Percentiles rank a stretch among this genome's conserved stretches.
Evolutionary conservation across 2,329 filamentous ascomycete genomes (phyloP).

Genomic region (Gremmenia infestans): DNA sequence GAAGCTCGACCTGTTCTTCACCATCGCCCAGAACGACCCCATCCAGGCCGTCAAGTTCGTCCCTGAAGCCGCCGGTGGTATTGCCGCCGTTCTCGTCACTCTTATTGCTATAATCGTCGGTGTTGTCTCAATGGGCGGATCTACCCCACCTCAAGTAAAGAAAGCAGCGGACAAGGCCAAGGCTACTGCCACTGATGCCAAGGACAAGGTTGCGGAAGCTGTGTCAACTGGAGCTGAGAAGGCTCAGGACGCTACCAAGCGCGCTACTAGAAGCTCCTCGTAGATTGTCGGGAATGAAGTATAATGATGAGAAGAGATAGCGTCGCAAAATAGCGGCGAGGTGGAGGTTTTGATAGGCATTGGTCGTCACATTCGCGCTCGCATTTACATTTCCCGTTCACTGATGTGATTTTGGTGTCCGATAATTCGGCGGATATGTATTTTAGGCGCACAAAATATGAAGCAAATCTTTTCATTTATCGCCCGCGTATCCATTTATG

Average conservation of each 20-base stretch:
- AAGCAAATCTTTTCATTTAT: neutral
- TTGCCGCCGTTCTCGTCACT: constrained; percentile 66
- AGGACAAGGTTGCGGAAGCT: constrained; percentile 64
- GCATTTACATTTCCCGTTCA: constrained; percentile 15
- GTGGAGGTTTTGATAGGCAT: constrained; percentile 11
- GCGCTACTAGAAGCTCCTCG: constrained; percentile 28
- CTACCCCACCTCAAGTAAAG: constrained; percentile 68
- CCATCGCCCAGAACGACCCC: constrained; percentile 73
- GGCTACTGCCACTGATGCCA: constrained; percentile 70
- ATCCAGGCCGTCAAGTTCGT: constrained; percentile 81
- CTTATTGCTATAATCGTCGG: constrained; percentile 66
- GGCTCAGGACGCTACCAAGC: constrained; percentile 36
- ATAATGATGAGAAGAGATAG: constrained; percentile 1
- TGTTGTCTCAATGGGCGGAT: constrained; percentile 57
- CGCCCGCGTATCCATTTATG: no score
- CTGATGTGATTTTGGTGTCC: constrained; percentile 6
- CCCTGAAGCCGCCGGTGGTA: constrained; percentile 81
- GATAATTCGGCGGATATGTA: constrained; percentile 18
- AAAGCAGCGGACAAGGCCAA: constrained; percentile 59
- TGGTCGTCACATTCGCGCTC: constrained; percentile 10
- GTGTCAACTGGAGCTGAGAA: constrained; percentile 64
- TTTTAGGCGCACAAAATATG: constrained; percentile 26
- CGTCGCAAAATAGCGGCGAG: neutral
- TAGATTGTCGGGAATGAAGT: constrained; percentile 12
- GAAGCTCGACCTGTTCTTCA: constrained; percentile 89